phyloP scores from a whole-genome alignment of 2,329 filamentous ascomycete genomes.

The Xylariales sp. region DNA sequence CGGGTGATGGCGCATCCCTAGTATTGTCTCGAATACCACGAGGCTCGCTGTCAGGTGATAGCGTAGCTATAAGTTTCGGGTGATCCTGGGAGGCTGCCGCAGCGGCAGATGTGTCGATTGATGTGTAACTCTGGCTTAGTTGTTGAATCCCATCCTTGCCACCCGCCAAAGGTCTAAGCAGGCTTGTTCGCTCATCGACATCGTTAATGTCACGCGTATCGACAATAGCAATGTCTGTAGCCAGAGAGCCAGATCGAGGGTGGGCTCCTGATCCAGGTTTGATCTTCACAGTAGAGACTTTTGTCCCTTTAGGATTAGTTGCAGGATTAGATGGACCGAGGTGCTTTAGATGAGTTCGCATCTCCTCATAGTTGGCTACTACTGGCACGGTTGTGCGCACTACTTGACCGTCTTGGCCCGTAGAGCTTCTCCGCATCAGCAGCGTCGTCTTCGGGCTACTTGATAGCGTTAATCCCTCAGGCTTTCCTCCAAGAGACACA shows the following conservation, averaged over 20 bases:
- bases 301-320: slow-evolving; percentile 58
- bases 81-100: background rate
- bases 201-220: slow-evolving; percentile 13
- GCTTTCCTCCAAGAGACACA: slow-evolving; percentile 30
- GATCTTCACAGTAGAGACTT: slow-evolving; percentile 62
- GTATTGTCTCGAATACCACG: background rate
- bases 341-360: slow-evolving; percentile 59
- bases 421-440: slow-evolving; percentile 54
- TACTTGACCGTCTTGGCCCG: slow-evolving; percentile 47
- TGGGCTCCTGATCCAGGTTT: slow-evolving; percentile 40
- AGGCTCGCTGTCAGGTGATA: background rate
- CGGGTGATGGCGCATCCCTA: slow-evolving; percentile 9
- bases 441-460: slow-evolving; percentile 52
- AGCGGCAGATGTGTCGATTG: too few species aligned
- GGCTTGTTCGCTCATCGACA: slow-evolving; percentile 36
- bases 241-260: slow-evolving; percentile 15
- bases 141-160: slow-evolving; percentile 64
- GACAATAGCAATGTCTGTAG: slow-evolving; percentile 10
- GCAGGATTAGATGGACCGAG: slow-evolving; percentile 65
- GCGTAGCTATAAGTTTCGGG: background rate
- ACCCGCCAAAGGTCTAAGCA: slow-evolving; percentile 46
- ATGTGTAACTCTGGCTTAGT: slow-evolving; percentile 48
- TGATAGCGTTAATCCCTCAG: slow-evolving; percentile 35
- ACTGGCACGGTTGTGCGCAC: slow-evolving; percentile 47
- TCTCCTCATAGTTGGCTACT: slow-evolving; percentile 57